Percentiles rank a stretch among this genome's conserved stretches.
Conservation (phyloP, 2,329 filamentous ascomycete species). For the Albophoma yamanashiensis region DNA sequence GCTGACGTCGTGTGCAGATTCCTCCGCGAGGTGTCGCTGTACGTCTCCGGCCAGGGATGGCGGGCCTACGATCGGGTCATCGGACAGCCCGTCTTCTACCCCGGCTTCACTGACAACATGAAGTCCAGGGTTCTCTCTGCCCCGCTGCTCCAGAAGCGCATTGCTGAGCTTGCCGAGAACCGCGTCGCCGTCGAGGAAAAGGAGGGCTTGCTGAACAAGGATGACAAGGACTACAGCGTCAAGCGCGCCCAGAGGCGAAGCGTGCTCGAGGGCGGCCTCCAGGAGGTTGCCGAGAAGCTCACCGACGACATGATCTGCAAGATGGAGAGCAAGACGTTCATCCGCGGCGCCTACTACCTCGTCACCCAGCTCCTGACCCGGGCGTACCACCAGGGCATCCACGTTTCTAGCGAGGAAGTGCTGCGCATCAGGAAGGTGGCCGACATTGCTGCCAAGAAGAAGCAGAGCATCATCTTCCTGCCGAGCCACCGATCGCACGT, state of each 20-base stretch:
- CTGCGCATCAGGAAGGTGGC: constrained; percentile 72
- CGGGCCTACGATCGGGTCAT: constrained; percentile 85
- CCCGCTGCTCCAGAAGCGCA: constrained; percentile 62
- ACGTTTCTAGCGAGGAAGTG: constrained; percentile 92
- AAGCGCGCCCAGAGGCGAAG: constrained; percentile 44
- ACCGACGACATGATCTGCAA: constrained; percentile 98
- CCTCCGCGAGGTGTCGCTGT: constrained; percentile 83
- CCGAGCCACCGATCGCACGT: constrained; percentile 93
- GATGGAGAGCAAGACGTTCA: constrained; percentile 90
- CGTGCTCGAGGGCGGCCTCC: constrained; percentile 62
- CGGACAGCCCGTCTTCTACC: constrained; percentile 87
- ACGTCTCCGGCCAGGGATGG: constrained; percentile 91
- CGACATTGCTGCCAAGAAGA: constrained; percentile 70
- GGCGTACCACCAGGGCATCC: constrained; percentile 94
- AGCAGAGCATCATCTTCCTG: constrained; percentile 91
- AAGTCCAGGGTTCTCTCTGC: constrained; percentile 66
- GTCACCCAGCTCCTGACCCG: constrained; percentile 78
- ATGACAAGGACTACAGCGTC: constrained; percentile 40
- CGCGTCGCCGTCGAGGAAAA: constrained; percentile 66
- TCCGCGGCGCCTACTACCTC: constrained; percentile 84
- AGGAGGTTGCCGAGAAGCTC: constrained; percentile 75
- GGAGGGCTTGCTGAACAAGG: constrained; percentile 53
- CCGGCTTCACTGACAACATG: constrained; percentile 87
- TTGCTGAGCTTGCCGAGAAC: constrained; percentile 64
- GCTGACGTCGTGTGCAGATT: constrained; percentile 48